Conservation (phyloP, 1,284 basidiomycete species). For the Microbotryum violaceum region DNA sequence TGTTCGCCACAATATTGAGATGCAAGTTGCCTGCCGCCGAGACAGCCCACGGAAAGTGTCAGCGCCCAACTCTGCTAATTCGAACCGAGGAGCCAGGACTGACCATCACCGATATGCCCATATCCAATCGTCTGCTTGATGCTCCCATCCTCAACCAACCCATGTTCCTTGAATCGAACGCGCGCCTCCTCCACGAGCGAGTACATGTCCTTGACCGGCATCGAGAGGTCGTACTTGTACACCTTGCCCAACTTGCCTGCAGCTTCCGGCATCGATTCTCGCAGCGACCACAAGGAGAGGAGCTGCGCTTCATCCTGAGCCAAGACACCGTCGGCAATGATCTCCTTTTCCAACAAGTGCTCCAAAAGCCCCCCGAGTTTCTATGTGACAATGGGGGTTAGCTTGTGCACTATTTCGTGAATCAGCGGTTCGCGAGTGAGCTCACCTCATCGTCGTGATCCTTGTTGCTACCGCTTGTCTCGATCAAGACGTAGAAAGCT, state of each 20-base stretch:
- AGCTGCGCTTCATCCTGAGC: slow-evolving; percentile 90
- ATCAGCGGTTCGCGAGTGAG: no score
- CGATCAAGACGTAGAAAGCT: slow-evolving; percentile 79
- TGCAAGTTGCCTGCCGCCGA: slow-evolving; percentile 71
- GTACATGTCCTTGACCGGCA: slow-evolving; percentile 84
- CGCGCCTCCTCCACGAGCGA: slow-evolving; percentile 75
- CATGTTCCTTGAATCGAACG: slow-evolving; percentile 63
- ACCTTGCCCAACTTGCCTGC: slow-evolving; percentile 88
- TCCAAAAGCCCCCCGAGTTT: slow-evolving; percentile 83
- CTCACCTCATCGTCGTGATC: slow-evolving; percentile 90
- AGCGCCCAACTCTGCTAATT: slow-evolving; percentile 9
- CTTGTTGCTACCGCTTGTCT: slow-evolving; percentile 87
- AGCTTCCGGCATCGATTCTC: slow-evolving; percentile 91
- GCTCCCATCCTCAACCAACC: slow-evolving; percentile 56
- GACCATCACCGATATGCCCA: slow-evolving; percentile 93
- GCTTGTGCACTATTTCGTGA: not conserved
- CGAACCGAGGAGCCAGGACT: slow-evolving; percentile 36
- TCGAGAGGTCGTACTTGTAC: slow-evolving; percentile 96
- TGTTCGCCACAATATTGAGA: slow-evolving; percentile 81
- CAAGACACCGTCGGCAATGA: slow-evolving; percentile 84
- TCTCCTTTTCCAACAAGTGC: slow-evolving; percentile 64
- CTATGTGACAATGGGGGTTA: slow-evolving; percentile 44
- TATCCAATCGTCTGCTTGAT: slow-evolving; percentile 81
- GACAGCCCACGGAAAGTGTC: slow-evolving; percentile 14
- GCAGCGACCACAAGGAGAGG: slow-evolving; percentile 79